Conservation (phyloP, 352 stramenopile species). For the Pythium rishiriense region DNA sequence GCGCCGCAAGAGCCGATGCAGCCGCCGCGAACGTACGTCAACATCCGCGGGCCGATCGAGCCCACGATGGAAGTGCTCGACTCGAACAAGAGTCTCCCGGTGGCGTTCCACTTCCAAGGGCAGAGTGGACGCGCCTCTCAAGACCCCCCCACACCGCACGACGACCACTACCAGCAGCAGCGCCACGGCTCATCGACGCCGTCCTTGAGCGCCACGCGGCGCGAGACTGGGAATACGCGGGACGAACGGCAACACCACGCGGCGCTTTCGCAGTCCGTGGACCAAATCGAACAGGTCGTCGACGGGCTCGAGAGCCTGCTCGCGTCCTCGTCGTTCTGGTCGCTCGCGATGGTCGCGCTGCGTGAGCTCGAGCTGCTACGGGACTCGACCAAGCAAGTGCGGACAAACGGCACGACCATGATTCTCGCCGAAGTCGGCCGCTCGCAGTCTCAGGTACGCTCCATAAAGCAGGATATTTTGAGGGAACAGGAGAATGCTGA, state of each 20-base stretch:
- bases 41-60: conserved; percentile 17
- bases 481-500: not conserved
- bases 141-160: not conserved
- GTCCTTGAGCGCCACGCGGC: not conserved
- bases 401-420: conserved; percentile 59
- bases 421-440: conserved; percentile 57
- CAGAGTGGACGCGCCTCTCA: conserved; percentile 8
- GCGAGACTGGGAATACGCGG: conserved; percentile 2
- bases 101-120: conserved; percentile 68
- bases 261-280: conserved; percentile 44
- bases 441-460: conserved; percentile 38
- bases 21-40: not conserved
- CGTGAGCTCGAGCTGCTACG: conserved; percentile 59
- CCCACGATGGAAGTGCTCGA: conserved; percentile 27
- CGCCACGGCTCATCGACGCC: not conserved
- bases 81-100: conserved; percentile 32
- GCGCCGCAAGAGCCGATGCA: not conserved
- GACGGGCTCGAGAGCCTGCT: conserved; percentile 55
- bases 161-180: not conserved
- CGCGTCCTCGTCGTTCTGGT: conserved; percentile 38
- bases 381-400: conserved; percentile 63
- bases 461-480: not conserved
- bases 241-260: conserved; percentile 33
- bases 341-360: conserved; percentile 39
- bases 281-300: conserved; percentile 61